Conservation (phyloP, 2,329 filamentous ascomycete species). For the Coniella vitis region DNA sequence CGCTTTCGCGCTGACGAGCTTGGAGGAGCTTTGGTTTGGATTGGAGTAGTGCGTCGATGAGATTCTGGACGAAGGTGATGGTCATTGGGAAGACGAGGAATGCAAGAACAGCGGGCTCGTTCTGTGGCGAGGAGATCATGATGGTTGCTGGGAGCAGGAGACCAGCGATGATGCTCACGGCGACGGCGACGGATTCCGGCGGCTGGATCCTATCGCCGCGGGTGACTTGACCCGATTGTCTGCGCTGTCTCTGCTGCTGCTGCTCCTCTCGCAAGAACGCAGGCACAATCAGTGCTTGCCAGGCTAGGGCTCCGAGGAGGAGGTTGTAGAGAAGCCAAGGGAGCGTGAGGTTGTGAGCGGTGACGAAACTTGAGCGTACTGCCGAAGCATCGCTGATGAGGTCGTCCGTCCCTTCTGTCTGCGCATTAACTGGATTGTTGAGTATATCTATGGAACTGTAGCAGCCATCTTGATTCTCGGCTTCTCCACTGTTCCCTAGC, state of each 20-base stretch:
- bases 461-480: too few species aligned
- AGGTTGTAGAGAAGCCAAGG: slow-evolving; percentile 3
- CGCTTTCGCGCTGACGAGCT: too few species aligned
- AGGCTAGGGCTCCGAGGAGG: background rate
- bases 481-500: too few species aligned
- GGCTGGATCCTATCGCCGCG: background rate
- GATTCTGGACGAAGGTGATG: background rate
- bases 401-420: background rate
- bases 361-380: background rate
- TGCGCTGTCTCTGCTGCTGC: background rate
- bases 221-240: background rate
- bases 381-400: too few species aligned
- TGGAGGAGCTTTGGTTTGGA: background rate
- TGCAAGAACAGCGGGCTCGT: background rate
- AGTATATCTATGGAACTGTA: too few species aligned
- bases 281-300: slow-evolving; percentile 5
- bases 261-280: background rate
- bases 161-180: background rate
- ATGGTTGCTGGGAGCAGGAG: background rate
- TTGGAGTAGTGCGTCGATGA: background rate
- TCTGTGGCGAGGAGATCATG: background rate
- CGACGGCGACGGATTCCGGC: background rate
- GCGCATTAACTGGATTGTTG: too few species aligned
- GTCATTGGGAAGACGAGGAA: slow-evolving; percentile 3
- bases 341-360: slow-evolving; percentile 2